A percentile compares a stretch with the other conserved stretches of the same genome.
Evolutionary conservation across 345 rosid genomes (phyloP).

Genomic region (Chamaenerion angustifolium): DNA sequence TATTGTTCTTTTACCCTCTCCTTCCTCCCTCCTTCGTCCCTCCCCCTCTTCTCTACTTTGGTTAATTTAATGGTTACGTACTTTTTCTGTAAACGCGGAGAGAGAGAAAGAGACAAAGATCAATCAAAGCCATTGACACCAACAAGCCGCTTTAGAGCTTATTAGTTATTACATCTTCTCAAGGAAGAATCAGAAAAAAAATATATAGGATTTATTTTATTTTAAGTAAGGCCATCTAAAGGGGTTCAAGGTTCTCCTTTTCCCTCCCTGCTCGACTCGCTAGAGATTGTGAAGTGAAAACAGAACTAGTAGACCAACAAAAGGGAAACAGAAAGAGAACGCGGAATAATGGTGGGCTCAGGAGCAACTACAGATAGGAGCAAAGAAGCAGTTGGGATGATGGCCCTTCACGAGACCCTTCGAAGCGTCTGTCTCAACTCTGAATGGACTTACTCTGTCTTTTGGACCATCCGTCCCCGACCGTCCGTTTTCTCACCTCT

Average conservation of each 20-base stretch:
- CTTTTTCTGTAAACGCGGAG: no score
- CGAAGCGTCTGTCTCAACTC: slow-evolving; percentile 92
- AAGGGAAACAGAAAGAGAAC: slow-evolving; percentile 12
- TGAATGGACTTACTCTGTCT: slow-evolving; percentile 99
- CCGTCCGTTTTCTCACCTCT: slow-evolving; percentile 33
- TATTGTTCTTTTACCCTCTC: no score
- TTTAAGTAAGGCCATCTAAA: no score
- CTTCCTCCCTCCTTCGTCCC: no score
- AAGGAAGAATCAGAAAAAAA: neutral
- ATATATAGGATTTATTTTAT: neutral
- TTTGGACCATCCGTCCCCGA: slow-evolving; percentile 99
- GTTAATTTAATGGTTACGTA: no score
- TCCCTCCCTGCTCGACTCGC: no score
- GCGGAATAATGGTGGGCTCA: slow-evolving; percentile 91
- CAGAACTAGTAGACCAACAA: slow-evolving; percentile 1
- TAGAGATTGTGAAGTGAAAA: slow-evolving; percentile 4
- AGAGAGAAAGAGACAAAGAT: no score
- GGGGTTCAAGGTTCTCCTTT: no score
- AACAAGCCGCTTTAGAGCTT: no score
- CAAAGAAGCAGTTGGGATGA: slow-evolving; percentile 99
- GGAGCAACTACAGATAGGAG: slow-evolving; percentile 80
- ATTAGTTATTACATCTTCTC: no score
- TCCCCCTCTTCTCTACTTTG: no score
- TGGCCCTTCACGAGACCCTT: slow-evolving; percentile 99
- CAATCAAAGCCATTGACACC: no score